Evolutionary conservation across 495 filamentous ascomycete species (phyloP).

Genomic region (Lindgomyces ingoldianus): DNA sequence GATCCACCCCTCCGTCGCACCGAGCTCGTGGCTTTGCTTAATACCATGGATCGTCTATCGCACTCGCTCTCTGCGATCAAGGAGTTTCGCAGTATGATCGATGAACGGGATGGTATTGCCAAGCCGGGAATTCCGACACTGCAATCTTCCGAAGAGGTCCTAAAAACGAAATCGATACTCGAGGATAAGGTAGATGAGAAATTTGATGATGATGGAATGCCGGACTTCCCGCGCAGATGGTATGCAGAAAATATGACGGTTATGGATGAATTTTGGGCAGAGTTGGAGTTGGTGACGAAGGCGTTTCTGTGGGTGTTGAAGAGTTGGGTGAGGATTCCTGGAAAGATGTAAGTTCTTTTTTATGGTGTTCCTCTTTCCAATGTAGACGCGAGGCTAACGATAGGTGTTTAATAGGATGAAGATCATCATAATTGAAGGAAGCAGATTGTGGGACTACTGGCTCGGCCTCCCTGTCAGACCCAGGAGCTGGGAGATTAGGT

Average conservation of each 20-base stretch:
- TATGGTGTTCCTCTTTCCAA: neutral
- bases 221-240: constrained; percentile 42
- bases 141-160: constrained; percentile 4
- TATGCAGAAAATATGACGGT: constrained; percentile 47
- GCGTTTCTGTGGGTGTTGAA: constrained; percentile 65
- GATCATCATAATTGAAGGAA: constrained; percentile 61
- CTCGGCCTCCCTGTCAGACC: constrained; percentile 74
- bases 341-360: constrained; percentile 70
- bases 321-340: constrained; percentile 70
- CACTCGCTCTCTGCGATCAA: constrained; percentile 73
- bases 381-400: neutral
- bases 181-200: constrained; percentile 42
- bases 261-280: constrained; percentile 61
- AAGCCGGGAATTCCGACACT: constrained; percentile 28
- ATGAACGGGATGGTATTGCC: constrained; percentile 52
- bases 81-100: constrained; percentile 70
- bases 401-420: constrained; percentile 34
- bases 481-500: constrained; percentile 64
- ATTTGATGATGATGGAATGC: constrained; percentile 44
- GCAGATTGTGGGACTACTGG: constrained; percentile 71
- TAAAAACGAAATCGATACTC: constrained; percentile 26
- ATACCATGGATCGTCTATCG: constrained; percentile 85
- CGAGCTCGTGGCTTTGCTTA: constrained; percentile 90
- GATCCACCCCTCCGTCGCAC: constrained; percentile 80
- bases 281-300: constrained; percentile 62